Evolutionary conservation across 345 rosid species (phyloP), one percentile per base, ranked within the genome.

Genomic region (Geranium brycei): DNA sequence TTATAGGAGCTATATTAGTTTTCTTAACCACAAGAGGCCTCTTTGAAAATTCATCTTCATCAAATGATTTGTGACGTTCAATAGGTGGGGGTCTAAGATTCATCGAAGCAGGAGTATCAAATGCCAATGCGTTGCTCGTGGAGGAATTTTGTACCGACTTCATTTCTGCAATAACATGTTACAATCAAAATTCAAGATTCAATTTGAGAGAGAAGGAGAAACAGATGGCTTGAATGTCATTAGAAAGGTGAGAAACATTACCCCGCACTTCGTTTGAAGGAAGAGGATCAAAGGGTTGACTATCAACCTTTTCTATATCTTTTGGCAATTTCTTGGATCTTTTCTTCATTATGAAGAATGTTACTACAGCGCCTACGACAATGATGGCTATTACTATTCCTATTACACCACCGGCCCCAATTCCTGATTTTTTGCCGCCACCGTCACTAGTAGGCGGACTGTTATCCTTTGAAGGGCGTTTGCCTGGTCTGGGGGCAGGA

Each of bases 61-160:
- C 92, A 61, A 92, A 89, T 35, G 98, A 92, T 67, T 89, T 89
- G 59, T 77, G 84, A 28, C 85, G 82, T 63, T 92, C 98, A 28
- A 80, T 38, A 18, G 97, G 97, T 16, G 99, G 99, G 18, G 97
- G 99, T 57, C 81, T 85, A 63, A 93, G 84, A 76, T 79, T 88
- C 64, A 90, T 81, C 0, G 97, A 79, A 76, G 82, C 78, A 1
- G 89, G 66, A 7, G 78, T 73, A 66, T 90, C 95, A 56, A 86
- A 77, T 63, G 77, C 82, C 81, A 83, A 85, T 31, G 85, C 77
- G 70, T 72, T 78, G 14, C 77, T 56, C 47, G 77, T 35, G 17
- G 97, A 71, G 68, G 91, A 65, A 64, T 78, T 72, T 68, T 85
- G 91, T 31, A 83, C 51, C 31, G 85, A 75, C 77, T 90, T 90